Evolutionary conservation across 202 grass and related monocot species (phyloP), one percentile per base, ranked within the genome.

Genomic region (Musa balbisiana): DNA sequence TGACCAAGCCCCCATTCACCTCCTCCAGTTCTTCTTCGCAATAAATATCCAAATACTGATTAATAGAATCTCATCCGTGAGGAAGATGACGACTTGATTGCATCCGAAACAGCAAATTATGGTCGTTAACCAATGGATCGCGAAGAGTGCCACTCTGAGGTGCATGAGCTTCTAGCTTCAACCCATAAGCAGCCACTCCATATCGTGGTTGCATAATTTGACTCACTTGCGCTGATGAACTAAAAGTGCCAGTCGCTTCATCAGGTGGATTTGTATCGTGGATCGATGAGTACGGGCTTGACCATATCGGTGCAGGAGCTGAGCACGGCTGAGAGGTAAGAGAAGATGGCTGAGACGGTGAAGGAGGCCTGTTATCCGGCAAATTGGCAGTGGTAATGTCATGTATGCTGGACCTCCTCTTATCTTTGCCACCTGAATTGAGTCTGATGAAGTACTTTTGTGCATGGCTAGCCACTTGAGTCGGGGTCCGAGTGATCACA

Each of bases 371-470:
- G 13, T 80, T 70, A 52, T 53, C 58, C 3, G 20, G 66, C 10
- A 80, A 62, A 72, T 73, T 80, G 55, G 20, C 78, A 11, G 78
- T 80, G 0, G 78, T 80, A 53, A 80, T 80, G 69, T 80, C 78
- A 73, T 80, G 78, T 52, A 80, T 80, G 69, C 78, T 80, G 58
- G 78, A 73, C 55, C 78, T 80, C 56, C 78, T 80, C 68, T 73
- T 80, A 53, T 80, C 78, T 52, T 64, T 80, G n/a, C 68, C 69
- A 29, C 78, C n/a, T 25, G 78, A 80, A 53, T 62, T 73, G 33
- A 72, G 78, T 23, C 78, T 73, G 49, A 72, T 73, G 78, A 72
- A 80, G 69, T 72, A 80, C 78, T 80, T 80, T 58, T 80, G 78
- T 1, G 78, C 78, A 73, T 80, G 78, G 58, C 78, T 80, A n/a